Base-by-base conservation (phyloP, 495 filamentous ascomycete genomes). In the Penicillium steckii region DNA sequence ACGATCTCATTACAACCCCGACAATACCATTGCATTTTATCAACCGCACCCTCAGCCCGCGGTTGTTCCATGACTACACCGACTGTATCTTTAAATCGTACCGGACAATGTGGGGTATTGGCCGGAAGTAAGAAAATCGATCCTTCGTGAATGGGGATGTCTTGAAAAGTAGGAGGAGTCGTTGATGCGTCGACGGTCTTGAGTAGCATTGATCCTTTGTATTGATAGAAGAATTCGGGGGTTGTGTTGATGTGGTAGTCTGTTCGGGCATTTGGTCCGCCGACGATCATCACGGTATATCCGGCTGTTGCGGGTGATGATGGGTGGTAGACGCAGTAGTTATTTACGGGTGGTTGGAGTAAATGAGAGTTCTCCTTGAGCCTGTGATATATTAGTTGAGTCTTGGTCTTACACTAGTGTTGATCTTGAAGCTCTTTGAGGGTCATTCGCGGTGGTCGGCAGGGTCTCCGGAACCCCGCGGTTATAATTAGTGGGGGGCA, bases 181-280 rank as follows among this genome's bases (percentile, higher is more conserved):
- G 74, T 79, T 47, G 85, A 65, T 3, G 68, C 68, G 48, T 87
- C 83, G 26, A 97, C 91, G 2, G 94, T 89, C 62, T 95, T 95
- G 44, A 98, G 85, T 17, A 97, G 76, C 94, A 98, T 96, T 22
- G 82, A 82, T 43, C 94, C 94, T 50, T 84, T 82, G 77, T 96
- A 88, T 67, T 97, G 93, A 79, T 95, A 98, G 81, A 97, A 98
- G 83, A 91, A 97, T 64, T 98, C 94, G 6, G 94, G 85, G 0
- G 94, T 98, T 45, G 85, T 75, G 76, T 98, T 98, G 77, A 98
- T 95, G 79, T 97, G 94, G 76, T 96, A 98, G 78, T 97, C 95
- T 44, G 91, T 96, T 55, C 94, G 85, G 13, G 90, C 90, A 70
- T 98, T 98, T 48, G 94, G 94, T 12, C 94, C 95, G 61, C 94